phyloP scores from a whole-genome alignment of 1,284 basidiomycete species.

The Ustilago tritici region DNA sequence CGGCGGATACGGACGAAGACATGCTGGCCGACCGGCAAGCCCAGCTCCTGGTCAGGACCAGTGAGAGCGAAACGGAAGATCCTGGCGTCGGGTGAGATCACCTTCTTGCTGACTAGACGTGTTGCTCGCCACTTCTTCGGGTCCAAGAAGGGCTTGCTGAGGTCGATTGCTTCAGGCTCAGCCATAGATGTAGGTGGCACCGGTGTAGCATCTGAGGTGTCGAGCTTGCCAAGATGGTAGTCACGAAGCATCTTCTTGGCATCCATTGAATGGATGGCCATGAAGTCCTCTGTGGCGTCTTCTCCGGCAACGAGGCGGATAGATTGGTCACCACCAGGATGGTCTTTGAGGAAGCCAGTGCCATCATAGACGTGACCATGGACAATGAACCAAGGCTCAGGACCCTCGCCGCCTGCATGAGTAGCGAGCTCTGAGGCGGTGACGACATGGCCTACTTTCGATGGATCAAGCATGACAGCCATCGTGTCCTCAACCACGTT shows the following conservation, averaged over 20 bases:
- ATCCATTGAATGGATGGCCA: slow-evolving; percentile 75
- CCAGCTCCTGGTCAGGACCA: slow-evolving; percentile 72
- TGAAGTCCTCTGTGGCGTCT: slow-evolving; percentile 78
- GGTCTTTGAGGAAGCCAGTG: slow-evolving; percentile 74
- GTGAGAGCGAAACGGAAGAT: slow-evolving; percentile 75
- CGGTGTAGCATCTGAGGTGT: slow-evolving; percentile 6
- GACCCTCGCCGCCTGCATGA: slow-evolving; percentile 70
- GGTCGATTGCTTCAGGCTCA: slow-evolving; percentile 37
- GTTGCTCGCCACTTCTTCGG: slow-evolving; percentile 75
- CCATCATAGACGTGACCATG: slow-evolving; percentile 75
- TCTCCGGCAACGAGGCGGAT: slow-evolving; percentile 76
- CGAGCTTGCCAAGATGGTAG: slow-evolving; percentile 67
- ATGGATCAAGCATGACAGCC: slow-evolving; percentile 50
- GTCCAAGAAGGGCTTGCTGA: slow-evolving; percentile 72
- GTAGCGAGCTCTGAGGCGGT: slow-evolving; percentile 73
- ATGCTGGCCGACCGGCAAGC: slow-evolving; percentile 78
- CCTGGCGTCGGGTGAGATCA: slow-evolving; percentile 74
- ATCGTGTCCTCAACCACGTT: slow-evolving; percentile 47
- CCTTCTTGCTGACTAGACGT: slow-evolving; percentile 71
- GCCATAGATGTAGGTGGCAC: not conserved
- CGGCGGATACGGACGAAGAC: slow-evolving; percentile 70
- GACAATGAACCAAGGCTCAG: slow-evolving; percentile 77
- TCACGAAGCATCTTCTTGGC: slow-evolving; percentile 73
- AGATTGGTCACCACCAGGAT: slow-evolving; percentile 77
- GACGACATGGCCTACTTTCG: slow-evolving; percentile 71